phyloP scores from a whole-genome alignment of 2,329 filamentous ascomycete species.

The Trichoderma arundinaceum region DNA sequence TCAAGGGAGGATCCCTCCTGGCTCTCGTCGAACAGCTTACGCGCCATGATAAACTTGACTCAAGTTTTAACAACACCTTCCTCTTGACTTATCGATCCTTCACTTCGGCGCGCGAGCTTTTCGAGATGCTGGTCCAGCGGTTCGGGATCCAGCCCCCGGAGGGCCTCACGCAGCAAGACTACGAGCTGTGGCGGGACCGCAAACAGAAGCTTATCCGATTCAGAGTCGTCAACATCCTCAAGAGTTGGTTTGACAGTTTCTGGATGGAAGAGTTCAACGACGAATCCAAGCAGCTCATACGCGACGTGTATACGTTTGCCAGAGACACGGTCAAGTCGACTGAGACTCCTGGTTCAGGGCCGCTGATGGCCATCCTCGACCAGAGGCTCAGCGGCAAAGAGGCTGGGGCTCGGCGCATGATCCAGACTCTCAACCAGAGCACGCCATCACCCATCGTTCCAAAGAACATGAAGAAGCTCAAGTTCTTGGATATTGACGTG shows the following conservation, averaged over 20 bases:
- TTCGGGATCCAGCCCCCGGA: slow-evolving; percentile 93
- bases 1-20: slow-evolving; percentile 88
- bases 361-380: slow-evolving; percentile 84
- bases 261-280: slow-evolving; percentile 97
- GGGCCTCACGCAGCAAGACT: slow-evolving; percentile 75
- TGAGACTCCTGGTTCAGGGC: slow-evolving; percentile 85
- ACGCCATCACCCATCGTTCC: slow-evolving; percentile 89
- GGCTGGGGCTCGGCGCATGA: slow-evolving; percentile 80
- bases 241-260: slow-evolving; percentile 97
- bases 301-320: slow-evolving; percentile 88
- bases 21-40: slow-evolving; percentile 95
- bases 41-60: slow-evolving; percentile 92
- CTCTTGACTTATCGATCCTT: slow-evolving; percentile 96
- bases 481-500: slow-evolving; percentile 95
- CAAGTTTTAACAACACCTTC: slow-evolving; percentile 97
- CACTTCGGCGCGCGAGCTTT: slow-evolving; percentile 86
- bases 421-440: slow-evolving; percentile 82
- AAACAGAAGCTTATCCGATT: slow-evolving; percentile 97
- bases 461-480: slow-evolving; percentile 99
- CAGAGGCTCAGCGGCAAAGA: slow-evolving; percentile 89
- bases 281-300: slow-evolving; percentile 81
- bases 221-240: slow-evolving; percentile 94
- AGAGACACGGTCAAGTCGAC: slow-evolving; percentile 91
- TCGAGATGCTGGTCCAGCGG: slow-evolving; percentile 87
- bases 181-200: slow-evolving; percentile 85